These are phyloP conservation scores for Przewalskia tangutica DNA, from an alignment of 257 asterid species.

Conservation along the genomic window DNA sequence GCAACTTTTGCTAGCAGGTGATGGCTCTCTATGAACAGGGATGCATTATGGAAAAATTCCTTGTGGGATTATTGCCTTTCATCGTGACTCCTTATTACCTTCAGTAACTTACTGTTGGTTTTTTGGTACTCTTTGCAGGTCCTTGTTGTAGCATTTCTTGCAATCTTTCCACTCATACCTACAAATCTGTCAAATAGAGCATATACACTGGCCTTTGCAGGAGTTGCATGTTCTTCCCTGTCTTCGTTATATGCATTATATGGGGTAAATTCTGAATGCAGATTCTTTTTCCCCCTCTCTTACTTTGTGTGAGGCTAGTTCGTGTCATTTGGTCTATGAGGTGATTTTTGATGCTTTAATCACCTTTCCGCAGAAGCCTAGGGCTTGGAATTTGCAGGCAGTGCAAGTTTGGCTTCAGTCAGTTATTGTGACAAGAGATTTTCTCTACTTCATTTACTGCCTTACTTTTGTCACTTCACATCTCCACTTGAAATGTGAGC, in stretches of 20 bases:
- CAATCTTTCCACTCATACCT: constrained; percentile 67
- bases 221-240: constrained; percentile 63
- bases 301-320: not conserved
- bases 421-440: constrained; percentile 65
- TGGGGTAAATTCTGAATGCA: constrained; percentile 53
- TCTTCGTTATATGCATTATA: constrained; percentile 63
- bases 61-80: not conserved
- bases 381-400: constrained; percentile 88
- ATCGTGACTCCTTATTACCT: not conserved
- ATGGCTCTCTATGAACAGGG: not conserved
- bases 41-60: not conserved
- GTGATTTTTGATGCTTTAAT: constrained; percentile 15
- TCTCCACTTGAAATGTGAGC: constrained; percentile 75
- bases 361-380: constrained; percentile 59
- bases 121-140: constrained; percentile 40
- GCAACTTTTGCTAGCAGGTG: not conserved
- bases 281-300: not conserved
- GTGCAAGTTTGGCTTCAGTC: constrained; percentile 84
- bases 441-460: constrained; percentile 73
- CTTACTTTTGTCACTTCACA: constrained; percentile 64
- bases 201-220: constrained; percentile 62
- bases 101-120: not conserved
- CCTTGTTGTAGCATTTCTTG: constrained; percentile 65
- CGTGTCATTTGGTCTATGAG: not conserved
- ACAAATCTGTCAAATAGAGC: constrained; percentile 61